Evolutionary conservation across 23 red algal genomes (phyloP).

Genomic region (Pyropia haitanensis): DNA sequence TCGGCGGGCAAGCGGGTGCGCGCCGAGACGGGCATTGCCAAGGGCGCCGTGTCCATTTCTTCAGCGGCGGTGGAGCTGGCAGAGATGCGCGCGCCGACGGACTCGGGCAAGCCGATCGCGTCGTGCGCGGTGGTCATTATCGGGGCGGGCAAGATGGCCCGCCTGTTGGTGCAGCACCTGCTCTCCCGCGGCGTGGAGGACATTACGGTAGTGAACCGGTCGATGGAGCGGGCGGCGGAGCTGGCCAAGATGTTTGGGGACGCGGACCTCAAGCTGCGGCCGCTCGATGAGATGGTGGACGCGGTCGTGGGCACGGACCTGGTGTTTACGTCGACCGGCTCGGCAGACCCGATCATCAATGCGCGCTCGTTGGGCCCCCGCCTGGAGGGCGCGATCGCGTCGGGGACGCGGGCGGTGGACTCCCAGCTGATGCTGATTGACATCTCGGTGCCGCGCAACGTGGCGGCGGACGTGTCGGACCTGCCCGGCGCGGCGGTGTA

Average conservation of each 20-base stretch:
- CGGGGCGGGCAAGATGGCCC: slow-evolving; percentile 88
- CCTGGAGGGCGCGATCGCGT: slow-evolving; percentile 9
- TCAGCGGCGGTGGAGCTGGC: slow-evolving; percentile 90
- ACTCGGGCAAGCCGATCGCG: slow-evolving; percentile 24
- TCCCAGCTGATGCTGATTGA: slow-evolving; percentile 60
- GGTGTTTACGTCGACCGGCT: slow-evolving; percentile 77
- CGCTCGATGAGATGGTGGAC: slow-evolving; percentile 46
- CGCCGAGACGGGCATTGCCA: slow-evolving; percentile 84
- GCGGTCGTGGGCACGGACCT: slow-evolving; percentile 51
- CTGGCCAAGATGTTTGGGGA: slow-evolving; percentile 84
- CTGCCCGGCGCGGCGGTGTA: slow-evolving; percentile 48
- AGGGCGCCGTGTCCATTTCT: slow-evolving; percentile 90
- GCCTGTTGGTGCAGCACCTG: slow-evolving; percentile 88
- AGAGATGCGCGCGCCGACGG: slow-evolving; percentile 37
- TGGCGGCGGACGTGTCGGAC: slow-evolving; percentile 55
- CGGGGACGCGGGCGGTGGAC: not conserved
- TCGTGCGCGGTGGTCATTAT: slow-evolving; percentile 65
- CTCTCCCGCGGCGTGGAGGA: slow-evolving; percentile 31
- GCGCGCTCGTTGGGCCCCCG: slow-evolving; percentile 8
- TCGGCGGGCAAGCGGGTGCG: slow-evolving; percentile 96
- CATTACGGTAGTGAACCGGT: slow-evolving; percentile 87
- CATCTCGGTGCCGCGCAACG: slow-evolving; percentile 94
- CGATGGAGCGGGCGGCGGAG: slow-evolving; percentile 62
- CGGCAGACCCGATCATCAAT: slow-evolving; percentile 71
- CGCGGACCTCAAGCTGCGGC: slow-evolving; percentile 38